Evolutionary conservation across 2,329 filamentous ascomycete genomes (phyloP).

Genomic region (Neofusicoccum kwambonambiense): DNA sequence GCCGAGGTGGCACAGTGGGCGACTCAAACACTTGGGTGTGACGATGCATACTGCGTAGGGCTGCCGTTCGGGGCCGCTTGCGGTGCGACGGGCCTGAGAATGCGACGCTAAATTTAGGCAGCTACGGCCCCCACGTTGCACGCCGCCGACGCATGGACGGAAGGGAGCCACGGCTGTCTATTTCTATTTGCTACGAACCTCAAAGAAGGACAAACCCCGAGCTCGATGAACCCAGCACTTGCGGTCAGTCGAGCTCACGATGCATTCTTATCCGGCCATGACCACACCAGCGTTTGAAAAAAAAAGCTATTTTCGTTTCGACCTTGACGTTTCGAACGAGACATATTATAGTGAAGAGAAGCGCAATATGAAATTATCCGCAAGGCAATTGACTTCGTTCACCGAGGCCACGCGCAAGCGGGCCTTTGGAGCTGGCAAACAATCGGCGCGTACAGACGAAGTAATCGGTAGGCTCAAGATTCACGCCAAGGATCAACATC

Average conservation of each 20-base stretch:
- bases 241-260: too few species aligned
- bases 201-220: too few species aligned
- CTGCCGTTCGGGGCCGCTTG: background rate
- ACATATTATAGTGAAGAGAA: too few species aligned
- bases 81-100: background rate
- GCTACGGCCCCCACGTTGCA: background rate
- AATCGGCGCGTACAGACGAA: background rate
- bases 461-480: background rate
- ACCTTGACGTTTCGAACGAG: too few species aligned
- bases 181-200: too few species aligned
- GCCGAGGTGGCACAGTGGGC: background rate
- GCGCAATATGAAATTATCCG: too few species aligned
- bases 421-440: background rate
- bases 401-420: background rate
- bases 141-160: background rate
- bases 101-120: background rate
- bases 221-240: too few species aligned
- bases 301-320: too few species aligned
- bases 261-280: too few species aligned
- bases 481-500: too few species aligned
- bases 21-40: background rate
- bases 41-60: background rate
- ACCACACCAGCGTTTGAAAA: too few species aligned
- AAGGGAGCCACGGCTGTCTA: background rate
- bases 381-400: too few species aligned